phyloP scores from a whole-genome alignment of 2,329 filamentous ascomycete species.

The Endocalyx cinctus region DNA sequence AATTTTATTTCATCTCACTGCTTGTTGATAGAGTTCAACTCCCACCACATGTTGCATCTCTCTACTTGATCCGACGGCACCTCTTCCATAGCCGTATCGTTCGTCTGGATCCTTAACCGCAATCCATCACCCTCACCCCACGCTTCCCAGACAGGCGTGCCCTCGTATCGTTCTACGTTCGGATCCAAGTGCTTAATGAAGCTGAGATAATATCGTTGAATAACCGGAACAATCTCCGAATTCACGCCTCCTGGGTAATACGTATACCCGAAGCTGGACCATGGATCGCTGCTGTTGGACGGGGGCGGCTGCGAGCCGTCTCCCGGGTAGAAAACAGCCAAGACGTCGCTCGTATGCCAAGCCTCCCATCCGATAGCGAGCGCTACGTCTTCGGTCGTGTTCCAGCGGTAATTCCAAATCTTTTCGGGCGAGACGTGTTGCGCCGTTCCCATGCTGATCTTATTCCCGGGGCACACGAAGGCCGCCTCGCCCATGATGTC shows the following conservation, averaged over 20 bases:
- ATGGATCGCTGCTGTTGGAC: no score
- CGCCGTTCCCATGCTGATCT: slow-evolving; percentile 39
- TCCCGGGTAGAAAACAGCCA: slow-evolving; percentile 62
- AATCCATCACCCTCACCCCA: no score
- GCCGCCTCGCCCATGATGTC: slow-evolving; percentile 61
- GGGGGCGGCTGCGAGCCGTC: slow-evolving; percentile 36
- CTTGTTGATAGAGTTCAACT: no score
- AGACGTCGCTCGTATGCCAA: slow-evolving; percentile 61
- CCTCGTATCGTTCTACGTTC: slow-evolving; percentile 37
- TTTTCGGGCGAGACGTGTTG: slow-evolving; percentile 27
- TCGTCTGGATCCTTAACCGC: no score
- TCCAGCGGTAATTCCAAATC: slow-evolving; percentile 67
- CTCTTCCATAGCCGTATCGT: no score
- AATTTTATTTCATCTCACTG: no score
- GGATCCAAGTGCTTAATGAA: slow-evolving; percentile 66
- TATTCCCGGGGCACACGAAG: slow-evolving; percentile 60
- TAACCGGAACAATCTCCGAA: slow-evolving; percentile 50
- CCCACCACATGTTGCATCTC: no score
- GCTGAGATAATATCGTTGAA: slow-evolving; percentile 70
- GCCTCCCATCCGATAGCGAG: slow-evolving; percentile 55
- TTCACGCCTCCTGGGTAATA: slow-evolving; percentile 53
- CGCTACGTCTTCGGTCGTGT: slow-evolving; percentile 56
- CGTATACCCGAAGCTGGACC: no score
- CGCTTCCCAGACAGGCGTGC: slow-evolving; percentile 19
- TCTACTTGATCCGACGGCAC: no score